Conservation (phyloP, 179 eudicot genomes). For the Corrigiola litoralis region DNA sequence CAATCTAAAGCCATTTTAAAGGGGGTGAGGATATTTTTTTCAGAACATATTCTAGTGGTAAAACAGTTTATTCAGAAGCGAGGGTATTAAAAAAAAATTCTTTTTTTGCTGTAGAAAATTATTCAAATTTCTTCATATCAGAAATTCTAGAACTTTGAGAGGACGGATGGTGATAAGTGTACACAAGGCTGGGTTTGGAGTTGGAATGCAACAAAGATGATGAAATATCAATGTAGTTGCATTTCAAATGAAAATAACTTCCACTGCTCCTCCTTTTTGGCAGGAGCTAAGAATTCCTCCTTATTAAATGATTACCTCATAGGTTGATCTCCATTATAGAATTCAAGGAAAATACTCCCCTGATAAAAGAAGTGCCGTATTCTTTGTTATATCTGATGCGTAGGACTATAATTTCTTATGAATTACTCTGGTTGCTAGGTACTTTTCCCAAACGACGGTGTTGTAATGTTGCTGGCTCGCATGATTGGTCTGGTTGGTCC, state of each 20-base stretch:
- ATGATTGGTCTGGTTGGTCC: constrained; percentile 81
- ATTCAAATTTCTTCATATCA: too few relatives aligned
- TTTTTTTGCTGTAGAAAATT: too few relatives aligned
- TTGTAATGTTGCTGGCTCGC: constrained; percentile 68
- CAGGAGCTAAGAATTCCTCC: too few relatives aligned
- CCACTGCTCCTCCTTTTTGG: neutral
- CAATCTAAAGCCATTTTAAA: too few relatives aligned
- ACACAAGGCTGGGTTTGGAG: neutral
- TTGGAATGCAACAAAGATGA: neutral
- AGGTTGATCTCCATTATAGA: too few relatives aligned
- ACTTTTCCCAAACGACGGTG: constrained; percentile 80
- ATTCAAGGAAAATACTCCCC: neutral
- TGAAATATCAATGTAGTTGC: too few relatives aligned
- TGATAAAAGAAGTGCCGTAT: neutral
- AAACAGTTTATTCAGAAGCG: too few relatives aligned
- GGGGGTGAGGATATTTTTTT: too few relatives aligned
- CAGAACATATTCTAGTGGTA: too few relatives aligned
- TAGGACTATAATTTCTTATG: neutral
- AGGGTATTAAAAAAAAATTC: too few relatives aligned
- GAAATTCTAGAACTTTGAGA: too few relatives aligned
- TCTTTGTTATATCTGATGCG: neutral
- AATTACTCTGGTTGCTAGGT: constrained; percentile 38
- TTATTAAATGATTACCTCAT: too few relatives aligned
- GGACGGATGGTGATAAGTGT: neutral
- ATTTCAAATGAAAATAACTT: neutral